phyloP scores from a whole-genome alignment of 257 asterid species.

The Ligustrum vulgare region DNA sequence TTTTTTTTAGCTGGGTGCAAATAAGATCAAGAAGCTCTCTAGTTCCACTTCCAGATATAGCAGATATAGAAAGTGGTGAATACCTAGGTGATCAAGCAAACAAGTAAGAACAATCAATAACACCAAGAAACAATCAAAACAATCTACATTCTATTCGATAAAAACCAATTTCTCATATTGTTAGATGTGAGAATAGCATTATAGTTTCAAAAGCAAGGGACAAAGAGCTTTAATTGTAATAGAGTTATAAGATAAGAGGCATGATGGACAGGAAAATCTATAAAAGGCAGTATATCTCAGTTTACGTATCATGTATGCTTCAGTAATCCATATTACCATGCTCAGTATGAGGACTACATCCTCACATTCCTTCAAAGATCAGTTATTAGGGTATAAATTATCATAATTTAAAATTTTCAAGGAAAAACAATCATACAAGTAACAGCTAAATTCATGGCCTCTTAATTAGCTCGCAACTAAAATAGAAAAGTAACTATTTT shows the following conservation, averaged over 20 bases:
- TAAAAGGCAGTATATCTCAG: neutral
- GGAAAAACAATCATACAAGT: no score
- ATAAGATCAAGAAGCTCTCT: constrained; percentile 21
- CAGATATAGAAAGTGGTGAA: no score
- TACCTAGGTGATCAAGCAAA: no score
- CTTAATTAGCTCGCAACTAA: neutral
- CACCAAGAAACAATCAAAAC: constrained; percentile 15
- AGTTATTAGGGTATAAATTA: no score
- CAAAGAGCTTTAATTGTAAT: neutral
- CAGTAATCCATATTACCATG: no score
- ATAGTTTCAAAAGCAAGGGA: neutral
- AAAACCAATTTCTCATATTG: neutral
- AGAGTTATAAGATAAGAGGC: neutral
- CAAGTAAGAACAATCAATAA: constrained; percentile 12
- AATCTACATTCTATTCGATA: constrained; percentile 5
- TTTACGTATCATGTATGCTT: no score
- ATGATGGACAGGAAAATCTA: neutral
- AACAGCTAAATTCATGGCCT: neutral
- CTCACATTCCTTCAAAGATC: neutral
- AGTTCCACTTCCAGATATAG: no score
- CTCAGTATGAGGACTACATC: no score
- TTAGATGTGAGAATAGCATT: neutral
- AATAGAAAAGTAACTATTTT: neutral
- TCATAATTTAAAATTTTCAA: no score
- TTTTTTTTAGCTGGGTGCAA: constrained; percentile 61